A percentile compares a stretch with the other conserved stretches of the same genome.
phyloP scores from a whole-genome alignment of 2,329 filamentous ascomycete species.

The Ascochyta fabae region DNA sequence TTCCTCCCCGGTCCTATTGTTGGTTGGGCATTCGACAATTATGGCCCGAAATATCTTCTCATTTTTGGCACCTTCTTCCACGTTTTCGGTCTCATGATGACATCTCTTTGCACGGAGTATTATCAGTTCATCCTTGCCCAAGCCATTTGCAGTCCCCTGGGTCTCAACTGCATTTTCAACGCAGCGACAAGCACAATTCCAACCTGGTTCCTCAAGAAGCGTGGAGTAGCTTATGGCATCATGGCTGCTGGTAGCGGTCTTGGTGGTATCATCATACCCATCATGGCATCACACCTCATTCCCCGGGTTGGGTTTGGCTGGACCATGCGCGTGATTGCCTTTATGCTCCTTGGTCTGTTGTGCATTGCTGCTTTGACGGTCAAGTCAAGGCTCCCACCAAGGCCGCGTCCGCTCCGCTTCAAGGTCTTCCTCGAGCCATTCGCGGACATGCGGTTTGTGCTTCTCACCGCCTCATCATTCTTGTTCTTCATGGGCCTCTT shows the following conservation, averaged over 20 bases:
- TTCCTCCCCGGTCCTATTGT: constrained; percentile 64
- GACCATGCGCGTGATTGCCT: constrained; percentile 63
- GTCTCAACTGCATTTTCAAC: constrained; percentile 62
- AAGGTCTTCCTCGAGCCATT: constrained; percentile 42
- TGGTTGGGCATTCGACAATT: constrained; percentile 69
- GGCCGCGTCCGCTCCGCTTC: constrained; percentile 40
- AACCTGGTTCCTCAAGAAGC: constrained; percentile 59
- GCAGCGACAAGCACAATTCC: constrained; percentile 53
- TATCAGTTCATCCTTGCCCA: constrained; percentile 64
- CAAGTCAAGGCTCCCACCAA: constrained; percentile 57
- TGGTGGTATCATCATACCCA: constrained; percentile 66
- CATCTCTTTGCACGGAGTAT: constrained; percentile 61
- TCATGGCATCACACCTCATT: constrained; percentile 65
- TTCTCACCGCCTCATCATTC: constrained; percentile 59
- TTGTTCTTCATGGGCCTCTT: constrained; percentile 68
- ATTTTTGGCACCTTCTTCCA: constrained; percentile 61
- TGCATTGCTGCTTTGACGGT: constrained; percentile 61
- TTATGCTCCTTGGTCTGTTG: constrained; percentile 66
- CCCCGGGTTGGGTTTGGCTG: constrained; percentile 63
- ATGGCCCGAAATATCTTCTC: constrained; percentile 65
- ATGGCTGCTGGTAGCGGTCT: constrained; percentile 59
- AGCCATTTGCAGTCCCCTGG: constrained; percentile 59
- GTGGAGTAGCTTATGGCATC: constrained; percentile 57
- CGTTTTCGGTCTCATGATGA: constrained; percentile 70
- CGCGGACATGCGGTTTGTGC: constrained; percentile 53